Conservation (phyloP, 352 stramenopile species). For the Pythium aphanidermatum region DNA sequence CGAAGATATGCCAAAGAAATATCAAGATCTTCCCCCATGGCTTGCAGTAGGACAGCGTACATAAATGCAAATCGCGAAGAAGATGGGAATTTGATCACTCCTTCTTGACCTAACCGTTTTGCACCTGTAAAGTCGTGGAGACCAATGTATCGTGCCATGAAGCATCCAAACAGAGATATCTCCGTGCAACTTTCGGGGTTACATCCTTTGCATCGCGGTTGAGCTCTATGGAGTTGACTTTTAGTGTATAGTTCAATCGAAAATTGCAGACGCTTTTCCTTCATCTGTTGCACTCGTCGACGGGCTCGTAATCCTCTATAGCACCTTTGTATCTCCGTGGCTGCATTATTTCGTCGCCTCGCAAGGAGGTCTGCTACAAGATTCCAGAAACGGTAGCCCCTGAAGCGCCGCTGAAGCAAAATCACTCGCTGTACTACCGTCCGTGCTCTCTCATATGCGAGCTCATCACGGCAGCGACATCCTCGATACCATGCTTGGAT, state of each 20-base stretch:
- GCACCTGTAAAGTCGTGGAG: slow-evolving; percentile 22
- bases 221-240: slow-evolving; percentile 9
- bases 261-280: slow-evolving; percentile 11
- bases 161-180: slow-evolving; percentile 16
- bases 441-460: slow-evolving; percentile 11
- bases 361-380: slow-evolving; percentile 12
- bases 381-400: slow-evolving; percentile 27
- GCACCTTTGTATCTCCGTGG: slow-evolving; percentile 21
- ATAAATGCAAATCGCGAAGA: slow-evolving; percentile 21
- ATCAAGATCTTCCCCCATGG: slow-evolving; percentile 21
- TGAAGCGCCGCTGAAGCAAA: slow-evolving; percentile 18
- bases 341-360: slow-evolving; percentile 8
- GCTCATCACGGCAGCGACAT: slow-evolving; percentile 5
- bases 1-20: slow-evolving; percentile 19
- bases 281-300: slow-evolving; percentile 1
- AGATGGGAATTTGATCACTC: slow-evolving; percentile 6
- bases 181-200: slow-evolving; percentile 7
- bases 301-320: slow-evolving; percentile 11
- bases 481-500: slow-evolving; percentile 26
- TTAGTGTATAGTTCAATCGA: slow-evolving; percentile 6
- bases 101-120: slow-evolving; percentile 14
- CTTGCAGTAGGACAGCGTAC: slow-evolving; percentile 18
- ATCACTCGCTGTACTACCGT: slow-evolving; percentile 4
- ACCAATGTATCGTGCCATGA: slow-evolving; percentile 22
- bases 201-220: slow-evolving; percentile 16